These are phyloP conservation scores for Citrus maxima DNA, from an alignment of 345 rosid genomes.

Conservation along the genomic window DNA sequence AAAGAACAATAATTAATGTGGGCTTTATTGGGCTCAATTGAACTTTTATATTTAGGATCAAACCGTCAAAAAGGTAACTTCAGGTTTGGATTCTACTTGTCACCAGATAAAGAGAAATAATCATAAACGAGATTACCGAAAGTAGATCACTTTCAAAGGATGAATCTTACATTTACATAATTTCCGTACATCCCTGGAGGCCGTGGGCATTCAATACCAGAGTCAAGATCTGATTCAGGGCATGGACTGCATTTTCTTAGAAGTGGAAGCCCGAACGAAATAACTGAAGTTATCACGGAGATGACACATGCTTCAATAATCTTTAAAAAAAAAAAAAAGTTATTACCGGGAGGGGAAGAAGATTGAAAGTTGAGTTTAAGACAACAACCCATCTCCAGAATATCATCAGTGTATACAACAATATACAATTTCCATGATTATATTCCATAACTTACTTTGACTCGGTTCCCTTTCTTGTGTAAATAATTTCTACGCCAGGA, in stretches of 20 bases:
- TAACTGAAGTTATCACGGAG: constrained; percentile 77
- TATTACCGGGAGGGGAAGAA: not conserved
- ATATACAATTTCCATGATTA: not conserved
- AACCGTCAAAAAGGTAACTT: not conserved
- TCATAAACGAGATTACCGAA: not conserved
- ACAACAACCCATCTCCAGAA: constrained; percentile 4
- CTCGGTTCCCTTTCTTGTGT: constrained; percentile 82
- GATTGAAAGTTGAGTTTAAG: constrained; percentile 7
- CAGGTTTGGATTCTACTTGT: not conserved
- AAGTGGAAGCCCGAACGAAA: constrained; percentile 92
- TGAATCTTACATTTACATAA: constrained; percentile 77
- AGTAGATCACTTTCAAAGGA: constrained; percentile 4
- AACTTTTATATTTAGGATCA: not conserved
- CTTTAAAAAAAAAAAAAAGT: constrained; percentile 23
- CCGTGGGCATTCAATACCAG: constrained; percentile 81
- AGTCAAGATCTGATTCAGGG: constrained; percentile 68
- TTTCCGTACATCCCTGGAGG: constrained; percentile 96
- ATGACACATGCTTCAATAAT: constrained; percentile 94
- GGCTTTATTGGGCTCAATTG: not conserved
- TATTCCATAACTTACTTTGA: constrained; percentile 51
- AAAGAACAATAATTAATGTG: not conserved
- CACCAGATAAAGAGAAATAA: not conserved
- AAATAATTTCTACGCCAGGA: constrained; percentile 85
- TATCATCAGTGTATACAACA: constrained; percentile 1
- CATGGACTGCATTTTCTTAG: constrained; percentile 88